These are phyloP conservation scores for Hyparrhenia diplandra DNA, from an alignment of 176 grass and related monocot species.

Conservation along the genomic window DNA sequence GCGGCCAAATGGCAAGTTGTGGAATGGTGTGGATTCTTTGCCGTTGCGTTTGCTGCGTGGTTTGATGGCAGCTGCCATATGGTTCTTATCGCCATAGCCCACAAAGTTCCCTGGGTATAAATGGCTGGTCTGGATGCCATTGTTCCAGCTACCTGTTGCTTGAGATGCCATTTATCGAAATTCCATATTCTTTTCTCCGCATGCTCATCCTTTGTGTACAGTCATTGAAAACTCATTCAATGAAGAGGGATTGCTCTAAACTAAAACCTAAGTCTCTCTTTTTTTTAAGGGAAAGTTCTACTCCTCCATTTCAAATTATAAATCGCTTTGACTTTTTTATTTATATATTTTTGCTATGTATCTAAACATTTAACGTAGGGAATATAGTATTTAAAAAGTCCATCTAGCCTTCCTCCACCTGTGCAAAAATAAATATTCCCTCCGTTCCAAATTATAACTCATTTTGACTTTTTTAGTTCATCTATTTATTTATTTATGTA, in stretches of 20 bases:
- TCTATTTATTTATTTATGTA: too few relatives aligned
- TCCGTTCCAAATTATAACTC: too few relatives aligned
- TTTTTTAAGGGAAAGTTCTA: neutral
- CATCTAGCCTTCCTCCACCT: too few relatives aligned
- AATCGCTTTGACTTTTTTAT: too few relatives aligned
- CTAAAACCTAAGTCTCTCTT: neutral
- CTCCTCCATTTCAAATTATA: too few relatives aligned
- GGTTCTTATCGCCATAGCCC: neutral
- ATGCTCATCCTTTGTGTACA: neutral
- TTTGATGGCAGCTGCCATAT: neutral
- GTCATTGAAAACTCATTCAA: neutral
- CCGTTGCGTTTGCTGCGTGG: neutral
- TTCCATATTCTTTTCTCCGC: constrained; percentile 14
- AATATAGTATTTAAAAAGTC: too few relatives aligned
- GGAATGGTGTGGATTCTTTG: neutral
- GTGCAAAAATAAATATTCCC: too few relatives aligned
- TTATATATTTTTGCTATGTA: too few relatives aligned
- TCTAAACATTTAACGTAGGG: too few relatives aligned
- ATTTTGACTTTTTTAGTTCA: too few relatives aligned
- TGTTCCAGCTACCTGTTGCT: neutral
- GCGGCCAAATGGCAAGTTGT: constrained; percentile 26
- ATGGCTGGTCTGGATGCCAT: neutral
- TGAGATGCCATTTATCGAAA: neutral
- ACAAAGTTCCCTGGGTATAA: neutral
- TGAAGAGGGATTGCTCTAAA: neutral